Base-by-base conservation (phyloP, 2,329 filamentous ascomycete genomes). In the Fusarium penzigii region DNA sequence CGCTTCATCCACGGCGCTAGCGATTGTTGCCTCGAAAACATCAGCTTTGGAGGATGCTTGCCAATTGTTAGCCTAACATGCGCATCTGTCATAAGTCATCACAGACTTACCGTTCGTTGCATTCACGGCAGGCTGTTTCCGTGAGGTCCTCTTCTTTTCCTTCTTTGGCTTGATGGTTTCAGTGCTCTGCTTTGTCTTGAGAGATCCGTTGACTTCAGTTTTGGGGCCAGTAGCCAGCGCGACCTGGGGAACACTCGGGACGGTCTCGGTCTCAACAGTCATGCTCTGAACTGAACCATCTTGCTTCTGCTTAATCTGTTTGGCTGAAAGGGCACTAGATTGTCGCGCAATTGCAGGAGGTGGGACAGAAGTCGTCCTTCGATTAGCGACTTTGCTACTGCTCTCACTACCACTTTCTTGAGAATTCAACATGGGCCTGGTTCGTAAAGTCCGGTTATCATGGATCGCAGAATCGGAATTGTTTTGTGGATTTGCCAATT, bases 211-310 rank as follows among this genome's bases (percentile, higher is more conserved):
- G 29, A 76, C 86, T 52, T 84, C 83, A 16, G 82, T 79, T 17
- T 85, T 85, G n/a, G 80, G 79, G 38, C 83, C 83, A 34, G 79
- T 75, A 7, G 87, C 86, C 29, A 96, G 78, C 10, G 88, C 85
- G 29, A 92, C 83, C 66, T 96, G 92, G 11, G 92, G 91, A 49
- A 97, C 89, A 3, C 92, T 96, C 41, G 85, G 88, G 38, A 99
- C 94, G 1, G 92, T 96, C 72, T 99, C 94, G 0, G 94, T 97
- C 75, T 99, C 94, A 13, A 97, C 93, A 10, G 91, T 97, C 92
- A 99, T 97, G 64, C 90, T 94, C 67, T 88, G 86, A 51, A 87
- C 82, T 36, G 89, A 88, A n/a, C 85, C 86, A 68, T 96, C 90
- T 29, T 83, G 77, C 68, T 92, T 90, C 34, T 83, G 79, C 67